Conservation (phyloP, 2,329 filamentous ascomycete genomes). For the Ophiostoma piceae region DNA sequence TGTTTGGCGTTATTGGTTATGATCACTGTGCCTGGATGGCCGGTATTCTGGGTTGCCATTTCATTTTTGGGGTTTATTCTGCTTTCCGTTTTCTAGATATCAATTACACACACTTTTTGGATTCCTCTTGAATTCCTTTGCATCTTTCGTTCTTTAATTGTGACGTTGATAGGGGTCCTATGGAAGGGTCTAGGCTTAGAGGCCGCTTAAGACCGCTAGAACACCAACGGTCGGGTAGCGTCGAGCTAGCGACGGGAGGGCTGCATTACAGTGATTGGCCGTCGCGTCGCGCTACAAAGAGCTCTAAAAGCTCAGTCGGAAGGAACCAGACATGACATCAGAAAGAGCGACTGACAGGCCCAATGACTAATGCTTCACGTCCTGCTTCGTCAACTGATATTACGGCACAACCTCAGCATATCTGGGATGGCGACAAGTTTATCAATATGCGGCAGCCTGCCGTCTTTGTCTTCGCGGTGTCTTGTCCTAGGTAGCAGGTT, state of each 20-base stretch:
- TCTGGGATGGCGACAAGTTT: background rate
- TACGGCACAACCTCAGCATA: background rate
- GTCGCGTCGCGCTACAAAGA: background rate
- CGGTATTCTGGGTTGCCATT: background rate
- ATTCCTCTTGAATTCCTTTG: background rate
- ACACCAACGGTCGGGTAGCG: background rate
- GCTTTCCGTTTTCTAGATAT: background rate
- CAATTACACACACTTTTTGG: background rate
- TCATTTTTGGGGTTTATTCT: background rate
- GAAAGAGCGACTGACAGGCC: background rate
- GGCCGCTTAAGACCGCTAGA: background rate
- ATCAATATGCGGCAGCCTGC: background rate
- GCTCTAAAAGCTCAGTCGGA: background rate
- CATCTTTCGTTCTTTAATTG: background rate
- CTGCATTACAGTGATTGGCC: background rate
- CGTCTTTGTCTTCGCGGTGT: background rate
- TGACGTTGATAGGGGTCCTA: background rate
- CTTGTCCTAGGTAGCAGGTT: background rate
- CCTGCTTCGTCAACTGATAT: background rate
- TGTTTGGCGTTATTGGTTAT: constrained; percentile 14
- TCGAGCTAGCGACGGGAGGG: background rate
- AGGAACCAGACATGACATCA: background rate
- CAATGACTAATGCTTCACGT: background rate
- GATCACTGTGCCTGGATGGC: constrained; percentile 6
- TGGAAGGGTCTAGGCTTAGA: background rate